Evolutionary conservation across 1,284 basidiomycete species (phyloP).

Genomic region (Ceratobasidium sp.): DNA sequence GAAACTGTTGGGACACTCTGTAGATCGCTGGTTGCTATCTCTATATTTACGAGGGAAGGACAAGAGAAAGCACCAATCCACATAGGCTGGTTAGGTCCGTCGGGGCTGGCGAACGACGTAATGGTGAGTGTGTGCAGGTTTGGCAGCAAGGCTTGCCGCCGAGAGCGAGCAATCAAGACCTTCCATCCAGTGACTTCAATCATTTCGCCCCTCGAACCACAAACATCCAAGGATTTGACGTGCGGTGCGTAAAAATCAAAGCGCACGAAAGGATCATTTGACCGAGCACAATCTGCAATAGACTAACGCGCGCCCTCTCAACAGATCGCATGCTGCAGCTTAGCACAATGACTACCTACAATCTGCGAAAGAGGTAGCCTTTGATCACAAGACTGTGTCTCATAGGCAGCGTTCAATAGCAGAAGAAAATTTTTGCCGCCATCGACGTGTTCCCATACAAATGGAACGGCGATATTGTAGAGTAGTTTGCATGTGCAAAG

Average conservation of each 20-base stretch:
- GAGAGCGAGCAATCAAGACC: not conserved
- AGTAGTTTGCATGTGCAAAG: not conserved
- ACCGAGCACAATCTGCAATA: no score
- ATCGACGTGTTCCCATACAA: not conserved
- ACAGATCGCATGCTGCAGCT: no score
- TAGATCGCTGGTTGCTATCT: no score
- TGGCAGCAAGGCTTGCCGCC: not conserved
- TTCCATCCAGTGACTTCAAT: not conserved
- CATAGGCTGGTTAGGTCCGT: constrained; percentile 11
- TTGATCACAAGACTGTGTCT: no score
- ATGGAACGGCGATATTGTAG: not conserved
- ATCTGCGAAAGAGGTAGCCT: no score
- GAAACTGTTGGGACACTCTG: not conserved
- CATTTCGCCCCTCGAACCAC: not conserved
- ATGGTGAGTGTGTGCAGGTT: constrained; percentile 3
- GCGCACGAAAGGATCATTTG: no score
- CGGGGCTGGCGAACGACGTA: no score
- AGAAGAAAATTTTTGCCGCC: not conserved
- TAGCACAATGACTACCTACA: no score
- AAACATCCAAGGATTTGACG: constrained; percentile 3
- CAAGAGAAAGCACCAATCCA: not conserved
- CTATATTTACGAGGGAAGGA: not conserved
- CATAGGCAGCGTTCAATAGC: no score
- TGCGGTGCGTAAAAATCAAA: constrained; percentile 26
- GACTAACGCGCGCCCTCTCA: not conserved